A percentile compares a stretch with the other conserved stretches of the same genome.
phyloP scores from a whole-genome alignment of 179 eudicot genomes.

The Nepenthes alata region DNA sequence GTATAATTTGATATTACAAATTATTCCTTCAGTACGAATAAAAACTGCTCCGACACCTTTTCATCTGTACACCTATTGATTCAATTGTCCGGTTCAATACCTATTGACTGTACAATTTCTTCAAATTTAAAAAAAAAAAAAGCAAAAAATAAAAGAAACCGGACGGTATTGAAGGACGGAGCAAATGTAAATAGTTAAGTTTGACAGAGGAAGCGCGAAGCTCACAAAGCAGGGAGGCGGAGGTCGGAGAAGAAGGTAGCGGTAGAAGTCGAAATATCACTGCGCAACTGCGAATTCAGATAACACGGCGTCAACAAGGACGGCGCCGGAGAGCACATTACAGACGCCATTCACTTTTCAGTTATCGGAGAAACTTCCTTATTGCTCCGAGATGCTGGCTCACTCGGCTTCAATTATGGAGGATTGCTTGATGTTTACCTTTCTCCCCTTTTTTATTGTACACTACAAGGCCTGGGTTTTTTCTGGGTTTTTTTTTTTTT shows the following conservation, averaged over 20 bases:
- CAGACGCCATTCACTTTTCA: slow-evolving; percentile 11
- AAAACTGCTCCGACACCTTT: background rate
- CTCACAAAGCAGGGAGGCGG: slow-evolving; percentile 11
- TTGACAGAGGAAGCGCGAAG: slow-evolving; percentile 3
- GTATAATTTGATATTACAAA: background rate
- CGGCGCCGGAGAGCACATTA: slow-evolving; percentile 7
- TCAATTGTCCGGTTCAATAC: background rate
- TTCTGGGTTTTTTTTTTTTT: too few species aligned
- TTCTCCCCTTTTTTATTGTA: too few species aligned
- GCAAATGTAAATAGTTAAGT: background rate
- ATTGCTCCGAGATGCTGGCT: too few species aligned
- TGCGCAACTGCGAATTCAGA: slow-evolving; percentile 4
- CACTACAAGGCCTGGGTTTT: too few species aligned
- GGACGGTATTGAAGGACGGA: background rate
- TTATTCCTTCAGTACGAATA: background rate
- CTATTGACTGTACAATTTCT: background rate
- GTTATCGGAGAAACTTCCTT: too few species aligned
- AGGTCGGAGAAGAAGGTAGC: slow-evolving; percentile 20
- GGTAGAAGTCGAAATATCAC: slow-evolving; percentile 7
- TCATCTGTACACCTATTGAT: background rate
- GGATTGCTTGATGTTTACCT: too few species aligned
- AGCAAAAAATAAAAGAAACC: background rate
- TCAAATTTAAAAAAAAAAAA: background rate
- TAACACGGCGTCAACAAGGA: slow-evolving; percentile 7
- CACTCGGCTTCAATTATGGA: too few species aligned